phyloP scores from a whole-genome alignment of 2,329 filamentous ascomycete species.

The Cordyceps cicadae region DNA sequence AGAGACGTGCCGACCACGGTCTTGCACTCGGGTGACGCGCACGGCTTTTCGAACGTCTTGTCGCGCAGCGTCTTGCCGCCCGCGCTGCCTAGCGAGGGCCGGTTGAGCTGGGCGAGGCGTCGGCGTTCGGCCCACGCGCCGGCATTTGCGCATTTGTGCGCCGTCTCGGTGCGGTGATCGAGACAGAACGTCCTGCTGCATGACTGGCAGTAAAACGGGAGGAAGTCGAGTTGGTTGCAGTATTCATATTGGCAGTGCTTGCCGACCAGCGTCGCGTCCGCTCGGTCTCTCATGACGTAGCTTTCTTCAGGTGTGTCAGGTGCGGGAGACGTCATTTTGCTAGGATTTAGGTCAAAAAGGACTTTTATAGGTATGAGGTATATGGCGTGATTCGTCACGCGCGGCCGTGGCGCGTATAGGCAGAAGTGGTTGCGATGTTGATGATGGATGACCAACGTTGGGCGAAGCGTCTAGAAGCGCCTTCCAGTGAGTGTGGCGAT shows the following conservation, averaged over 20 bases:
- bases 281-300: slow-evolving; percentile 63
- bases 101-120: slow-evolving; percentile 45
- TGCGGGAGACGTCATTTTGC: slow-evolving; percentile 45
- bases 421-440: slow-evolving; percentile 9
- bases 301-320: slow-evolving; percentile 38
- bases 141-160: slow-evolving; percentile 59
- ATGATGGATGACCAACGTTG: slow-evolving; percentile 10
- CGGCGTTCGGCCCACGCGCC: slow-evolving; percentile 55
- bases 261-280: slow-evolving; percentile 78
- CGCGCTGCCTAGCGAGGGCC: slow-evolving; percentile 38
- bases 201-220: slow-evolving; percentile 88
- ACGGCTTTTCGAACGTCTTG: slow-evolving; percentile 54
- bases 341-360: background rate
- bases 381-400: background rate
- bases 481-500: slow-evolving; percentile 3
- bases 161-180: slow-evolving; percentile 80
- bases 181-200: slow-evolving; percentile 82
- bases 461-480: slow-evolving; percentile 12
- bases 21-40: slow-evolving; percentile 58
- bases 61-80: slow-evolving; percentile 47
- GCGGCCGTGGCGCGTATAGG: background rate
- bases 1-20: slow-evolving; percentile 62
- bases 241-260: slow-evolving; percentile 84
- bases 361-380: background rate
- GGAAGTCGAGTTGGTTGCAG: slow-evolving; percentile 92